Evolutionary conservation across 345 rosid species (phyloP), one percentile per base, ranked within the genome.

Genomic region (Euphorbia pulcherrima): DNA sequence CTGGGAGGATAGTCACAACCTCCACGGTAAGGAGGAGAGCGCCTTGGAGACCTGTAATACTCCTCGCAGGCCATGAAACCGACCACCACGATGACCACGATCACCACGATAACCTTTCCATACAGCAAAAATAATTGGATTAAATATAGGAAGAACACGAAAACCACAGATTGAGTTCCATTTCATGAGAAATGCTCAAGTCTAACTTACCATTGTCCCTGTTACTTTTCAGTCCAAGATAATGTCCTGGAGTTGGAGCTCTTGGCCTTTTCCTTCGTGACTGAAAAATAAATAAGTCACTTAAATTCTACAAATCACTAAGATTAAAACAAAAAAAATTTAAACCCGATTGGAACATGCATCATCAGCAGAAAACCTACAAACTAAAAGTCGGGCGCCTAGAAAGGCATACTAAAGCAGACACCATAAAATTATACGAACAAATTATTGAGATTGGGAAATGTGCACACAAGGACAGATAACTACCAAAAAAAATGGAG

Each of bases 191-290:
- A 12, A 44, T 10, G 48, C 20, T 20, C 39, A 39, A 47, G 41
- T 21, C 33, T 60, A 35, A 60, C 80, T 77, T 70, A 94, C 99
- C 96, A 16, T 46, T 72, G 47, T 91, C 97, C 74, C 97, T 80
- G 57, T 86, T 74, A 68, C 80, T 94, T 80, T 94, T 94, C 81
- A 94, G 77, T 61, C 99, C 99, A 75, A 94, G 97, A 81, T 94
- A 94, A 79, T 94, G 97, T 56, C 99, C 99, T 8, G 99, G 97
- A 18, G 99, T 94, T 51, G 99, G 99, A 61, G 99, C 91, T 79
- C 99, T 87, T 11, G 97, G 80, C n/a, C 97, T 87, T 74, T 87
- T 94, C 83, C 99, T 89, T 59, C 99, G 83, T 48, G 99, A 94
- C 97, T 94, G 96, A 79, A 83, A 83, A 65, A 57, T 13, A 69